Conservation (phyloP, 768 basidiomycete species). For the Rhizopogon vesiculosus region DNA sequence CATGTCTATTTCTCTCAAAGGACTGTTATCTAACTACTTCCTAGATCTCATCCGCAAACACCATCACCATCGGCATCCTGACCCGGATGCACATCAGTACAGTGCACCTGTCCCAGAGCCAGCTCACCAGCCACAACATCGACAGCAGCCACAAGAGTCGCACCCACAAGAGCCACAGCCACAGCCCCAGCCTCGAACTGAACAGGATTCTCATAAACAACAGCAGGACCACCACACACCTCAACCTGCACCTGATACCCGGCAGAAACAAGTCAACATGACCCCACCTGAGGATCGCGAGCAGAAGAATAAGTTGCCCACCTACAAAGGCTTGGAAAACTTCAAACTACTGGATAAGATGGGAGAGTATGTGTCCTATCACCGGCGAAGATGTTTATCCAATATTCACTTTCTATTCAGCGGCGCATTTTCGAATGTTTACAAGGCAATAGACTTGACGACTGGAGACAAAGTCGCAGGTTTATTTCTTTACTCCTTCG, state of each 20-base stretch:
- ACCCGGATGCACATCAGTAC: conserved; percentile 25
- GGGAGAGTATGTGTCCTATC: conserved; percentile 73
- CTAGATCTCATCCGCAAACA: conserved; percentile 75
- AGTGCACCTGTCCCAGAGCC: conserved; percentile 11
- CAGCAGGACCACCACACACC: conserved; percentile 4
- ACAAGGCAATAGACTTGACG: conserved; percentile 78
- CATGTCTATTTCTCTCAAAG: conserved; percentile 1
- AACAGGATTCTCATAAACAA: conserved; percentile 19
- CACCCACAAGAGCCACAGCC: conserved; percentile 37
- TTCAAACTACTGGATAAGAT: conserved; percentile 79
- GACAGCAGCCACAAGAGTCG: conserved; percentile 26
- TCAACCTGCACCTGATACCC: conserved; percentile 18
- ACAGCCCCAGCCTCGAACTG: conserved; percentile 25
- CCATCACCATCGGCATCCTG: conserved; percentile 53
- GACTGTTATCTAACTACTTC: conserved; percentile 10
- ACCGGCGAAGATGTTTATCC: neutral
- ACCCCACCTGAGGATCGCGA: conserved; percentile 76
- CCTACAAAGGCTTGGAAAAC: conserved; percentile 78
- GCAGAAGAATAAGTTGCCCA: conserved; percentile 75
- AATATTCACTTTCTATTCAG: conserved; percentile 33
- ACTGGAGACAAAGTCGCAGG: conserved; percentile 82
- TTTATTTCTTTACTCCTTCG: conserved; percentile 28
- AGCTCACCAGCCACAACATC: conserved; percentile 23
- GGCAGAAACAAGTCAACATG: conserved; percentile 44
- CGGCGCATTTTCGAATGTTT: conserved; percentile 99